Evolutionary conservation across 176 grass and related monocot genomes (phyloP).

Genomic region (Pontederia paniculata): DNA sequence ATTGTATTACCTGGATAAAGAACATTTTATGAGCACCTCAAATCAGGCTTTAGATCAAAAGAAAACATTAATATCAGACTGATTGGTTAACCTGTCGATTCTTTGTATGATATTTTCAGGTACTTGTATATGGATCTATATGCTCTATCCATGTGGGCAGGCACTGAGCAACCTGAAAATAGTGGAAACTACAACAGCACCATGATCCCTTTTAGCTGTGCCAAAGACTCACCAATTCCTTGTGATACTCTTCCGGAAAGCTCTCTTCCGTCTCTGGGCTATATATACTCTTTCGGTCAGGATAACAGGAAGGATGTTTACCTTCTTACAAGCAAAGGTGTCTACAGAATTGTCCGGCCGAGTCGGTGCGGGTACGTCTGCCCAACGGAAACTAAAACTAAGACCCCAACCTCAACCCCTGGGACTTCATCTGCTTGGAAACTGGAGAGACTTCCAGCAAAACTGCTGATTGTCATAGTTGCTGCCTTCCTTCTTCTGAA

Average conservation of each 20-base stretch:
- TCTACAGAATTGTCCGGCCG: slow-evolving; percentile 69
- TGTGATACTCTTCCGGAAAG: slow-evolving; percentile 53
- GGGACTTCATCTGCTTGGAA: slow-evolving; percentile 6
- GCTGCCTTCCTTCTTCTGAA: neutral
- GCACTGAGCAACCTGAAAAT: slow-evolving; percentile 33
- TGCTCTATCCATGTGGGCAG: slow-evolving; percentile 45
- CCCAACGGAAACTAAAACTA: slow-evolving; percentile 45
- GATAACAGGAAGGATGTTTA: slow-evolving; percentile 67
- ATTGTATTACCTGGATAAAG: too few species aligned
- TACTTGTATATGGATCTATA: slow-evolving; percentile 78
- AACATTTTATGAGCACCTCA: neutral
- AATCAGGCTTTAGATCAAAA: neutral
- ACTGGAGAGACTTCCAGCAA: neutral
- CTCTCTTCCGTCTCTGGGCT: slow-evolving; percentile 57
- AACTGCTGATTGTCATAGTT: neutral
- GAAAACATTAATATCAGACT: neutral
- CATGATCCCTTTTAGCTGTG: slow-evolving; percentile 37
- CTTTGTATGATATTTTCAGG: slow-evolving; percentile 20
- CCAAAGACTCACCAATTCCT: slow-evolving; percentile 52
- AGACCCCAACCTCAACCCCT: neutral
- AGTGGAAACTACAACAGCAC: slow-evolving; percentile 46
- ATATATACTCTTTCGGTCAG: slow-evolving; percentile 66
- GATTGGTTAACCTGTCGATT: neutral
- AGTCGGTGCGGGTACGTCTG: slow-evolving; percentile 48
- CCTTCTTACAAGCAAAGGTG: slow-evolving; percentile 69